Evolutionary conservation across 345 rosid species (phyloP).

Genomic region (Pistacia vera): DNA sequence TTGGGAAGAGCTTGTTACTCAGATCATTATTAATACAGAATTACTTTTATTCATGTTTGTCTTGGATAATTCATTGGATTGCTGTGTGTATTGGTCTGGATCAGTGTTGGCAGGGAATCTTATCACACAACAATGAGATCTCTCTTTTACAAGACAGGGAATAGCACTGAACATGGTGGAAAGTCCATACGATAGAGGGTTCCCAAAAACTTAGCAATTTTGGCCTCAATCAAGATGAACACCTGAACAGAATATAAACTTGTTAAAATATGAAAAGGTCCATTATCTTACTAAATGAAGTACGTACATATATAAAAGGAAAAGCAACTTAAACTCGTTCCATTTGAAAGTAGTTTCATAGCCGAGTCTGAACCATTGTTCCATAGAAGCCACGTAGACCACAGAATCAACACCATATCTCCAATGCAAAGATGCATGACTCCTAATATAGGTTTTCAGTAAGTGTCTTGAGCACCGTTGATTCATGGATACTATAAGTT

Average conservation of each 20-base stretch:
- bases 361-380: constrained; percentile 66
- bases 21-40: too few species aligned
- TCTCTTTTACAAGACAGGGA: constrained; percentile 96
- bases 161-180: constrained; percentile 96
- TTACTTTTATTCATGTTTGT: too few species aligned
- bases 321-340: constrained; percentile 1
- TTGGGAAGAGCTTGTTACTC: too few species aligned
- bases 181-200: constrained; percentile 98
- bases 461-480: neutral
- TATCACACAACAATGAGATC: constrained; percentile 95
- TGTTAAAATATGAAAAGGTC: constrained; percentile 21
- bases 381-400: constrained; percentile 99
- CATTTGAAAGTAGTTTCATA: constrained; percentile 11
- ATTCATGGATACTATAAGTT: neutral
- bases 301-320: neutral
- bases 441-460: constrained; percentile 51
- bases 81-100: too few species aligned
- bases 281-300: neutral
- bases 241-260: constrained; percentile 55
- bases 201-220: constrained; percentile 85
- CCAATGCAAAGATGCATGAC: constrained; percentile 82
- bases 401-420: constrained; percentile 98
- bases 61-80: too few species aligned
- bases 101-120: too few species aligned
- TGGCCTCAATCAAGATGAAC: constrained; percentile 99